Conservation (phyloP, 495 filamentous ascomycete genomes). For the Alectoria sarmentosa region DNA sequence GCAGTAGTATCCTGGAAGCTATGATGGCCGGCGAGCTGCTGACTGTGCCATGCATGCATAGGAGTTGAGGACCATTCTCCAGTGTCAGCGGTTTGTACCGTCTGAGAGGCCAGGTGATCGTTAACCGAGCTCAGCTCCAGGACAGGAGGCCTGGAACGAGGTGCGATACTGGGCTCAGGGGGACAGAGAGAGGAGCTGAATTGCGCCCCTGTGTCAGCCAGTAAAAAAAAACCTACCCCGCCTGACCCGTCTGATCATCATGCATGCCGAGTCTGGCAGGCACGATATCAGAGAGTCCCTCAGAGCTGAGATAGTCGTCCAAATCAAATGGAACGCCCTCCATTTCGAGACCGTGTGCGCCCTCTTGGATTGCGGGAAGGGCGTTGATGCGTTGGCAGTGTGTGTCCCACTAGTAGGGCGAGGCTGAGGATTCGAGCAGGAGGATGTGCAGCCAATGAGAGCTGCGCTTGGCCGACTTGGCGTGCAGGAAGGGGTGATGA, state of each 20-base stretch:
- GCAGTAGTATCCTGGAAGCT: not conserved
- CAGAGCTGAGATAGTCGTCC: not conserved
- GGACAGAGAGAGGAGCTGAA: too few species aligned
- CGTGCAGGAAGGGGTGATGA: not conserved
- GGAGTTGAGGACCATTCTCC: too few species aligned
- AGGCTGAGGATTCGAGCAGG: not conserved
- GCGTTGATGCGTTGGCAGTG: constrained; percentile 3
- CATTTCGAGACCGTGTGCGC: not conserved
- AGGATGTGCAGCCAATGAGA: not conserved
- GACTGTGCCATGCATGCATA: not conserved
- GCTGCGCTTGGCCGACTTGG: not conserved
- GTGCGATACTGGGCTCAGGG: too few species aligned
- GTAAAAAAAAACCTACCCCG: not conserved
- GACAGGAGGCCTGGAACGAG: too few species aligned
- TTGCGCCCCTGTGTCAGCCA: not conserved
- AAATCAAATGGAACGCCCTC: constrained; percentile 1
- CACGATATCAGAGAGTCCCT: not conserved
- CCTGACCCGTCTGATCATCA: not conserved
- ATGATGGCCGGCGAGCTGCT: not conserved
- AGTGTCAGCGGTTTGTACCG: too few species aligned
- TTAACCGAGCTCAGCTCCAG: too few species aligned
- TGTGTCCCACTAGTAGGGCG: not conserved
- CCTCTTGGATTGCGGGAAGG: not conserved
- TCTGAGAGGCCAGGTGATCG: too few species aligned
- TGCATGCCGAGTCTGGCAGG: not conserved